phyloP scores from a whole-genome alignment of 73 alveolate species.

The Tetrahymena elliotti region DNA sequence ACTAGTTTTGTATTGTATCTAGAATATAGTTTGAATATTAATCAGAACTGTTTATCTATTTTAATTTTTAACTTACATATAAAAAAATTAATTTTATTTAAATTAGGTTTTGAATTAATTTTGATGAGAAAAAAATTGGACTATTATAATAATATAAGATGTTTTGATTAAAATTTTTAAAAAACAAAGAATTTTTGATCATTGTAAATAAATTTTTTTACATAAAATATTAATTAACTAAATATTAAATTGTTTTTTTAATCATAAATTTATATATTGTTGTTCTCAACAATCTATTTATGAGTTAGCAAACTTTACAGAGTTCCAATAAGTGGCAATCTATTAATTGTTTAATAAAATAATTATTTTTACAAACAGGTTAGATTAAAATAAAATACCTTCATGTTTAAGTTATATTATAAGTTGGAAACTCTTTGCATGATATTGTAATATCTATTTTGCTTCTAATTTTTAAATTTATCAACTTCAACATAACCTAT shows the following conservation, averaged over 20 bases:
- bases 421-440: background rate
- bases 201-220: too few relatives aligned
- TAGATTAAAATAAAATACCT: background rate
- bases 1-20: too few relatives aligned
- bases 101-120: too few relatives aligned
- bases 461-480: slow-evolving; percentile 24
- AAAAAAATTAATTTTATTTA: too few relatives aligned
- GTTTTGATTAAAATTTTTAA: too few relatives aligned
- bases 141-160: too few relatives aligned
- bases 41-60: too few relatives aligned
- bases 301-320: background rate
- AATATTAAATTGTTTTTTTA: background rate
- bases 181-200: too few relatives aligned
- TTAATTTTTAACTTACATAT: too few relatives aligned
- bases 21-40: too few relatives aligned
- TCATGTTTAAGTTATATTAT: background rate
- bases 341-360: background rate
- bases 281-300: background rate
- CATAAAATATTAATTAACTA: too few relatives aligned
- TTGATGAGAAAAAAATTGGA: too few relatives aligned
- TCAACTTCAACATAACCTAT: slow-evolving; percentile 32
- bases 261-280: background rate
- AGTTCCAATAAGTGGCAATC: background rate
- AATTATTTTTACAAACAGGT: background rate
- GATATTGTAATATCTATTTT: slow-evolving; percentile 35